Percentiles rank a stretch among this genome's conserved stretches.
These are phyloP conservation scores for Clohesyomyces aquaticus DNA, from an alignment of 495 filamentous ascomycete species.

Conservation along the genomic window DNA sequence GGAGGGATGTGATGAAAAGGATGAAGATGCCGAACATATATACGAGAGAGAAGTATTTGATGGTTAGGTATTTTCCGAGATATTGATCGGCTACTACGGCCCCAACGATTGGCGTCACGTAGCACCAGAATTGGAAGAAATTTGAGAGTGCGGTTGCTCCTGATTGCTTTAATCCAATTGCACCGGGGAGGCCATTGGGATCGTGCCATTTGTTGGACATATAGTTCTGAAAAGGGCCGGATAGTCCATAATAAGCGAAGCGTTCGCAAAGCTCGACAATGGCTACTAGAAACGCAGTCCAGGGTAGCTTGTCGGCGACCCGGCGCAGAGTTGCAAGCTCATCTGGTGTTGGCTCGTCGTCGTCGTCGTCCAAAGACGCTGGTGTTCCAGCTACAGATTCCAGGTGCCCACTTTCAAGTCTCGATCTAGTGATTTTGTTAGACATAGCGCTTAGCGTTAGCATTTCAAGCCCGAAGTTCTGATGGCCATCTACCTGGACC, in stretches of 20 bases:
- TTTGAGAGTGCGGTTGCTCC: conserved; percentile 63
- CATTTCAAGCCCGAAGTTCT: background rate
- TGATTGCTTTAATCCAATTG: conserved; percentile 48
- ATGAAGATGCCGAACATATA: conserved; percentile 50
- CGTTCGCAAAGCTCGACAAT: conserved; percentile 42
- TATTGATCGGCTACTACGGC: conserved; percentile 66
- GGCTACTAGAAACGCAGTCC: conserved; percentile 37
- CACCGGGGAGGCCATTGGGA: conserved; percentile 37
- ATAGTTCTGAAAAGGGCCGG: conserved; percentile 41
- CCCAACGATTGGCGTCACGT: conserved; percentile 60
- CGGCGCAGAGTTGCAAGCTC: conserved; percentile 30
- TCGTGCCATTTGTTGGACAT: conserved; percentile 39
- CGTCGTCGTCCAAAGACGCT: too few species aligned
- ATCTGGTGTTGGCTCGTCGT: conserved; percentile 23
- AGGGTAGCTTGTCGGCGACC: conserved; percentile 40
- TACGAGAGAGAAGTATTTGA: conserved; percentile 57
- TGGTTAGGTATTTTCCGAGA: conserved; percentile 69
- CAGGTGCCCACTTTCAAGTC: background rate
- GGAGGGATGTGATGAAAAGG: conserved; percentile 46
- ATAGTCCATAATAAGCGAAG: conserved; percentile 40
- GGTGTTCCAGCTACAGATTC: too few species aligned
- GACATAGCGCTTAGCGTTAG: background rate
- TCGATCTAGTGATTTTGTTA: conserved; percentile 1
- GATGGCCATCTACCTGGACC: background rate
- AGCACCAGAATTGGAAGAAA: conserved; percentile 68